Base-by-base conservation (phyloP, 345 rosid genomes). In the Draba incana region DNA sequence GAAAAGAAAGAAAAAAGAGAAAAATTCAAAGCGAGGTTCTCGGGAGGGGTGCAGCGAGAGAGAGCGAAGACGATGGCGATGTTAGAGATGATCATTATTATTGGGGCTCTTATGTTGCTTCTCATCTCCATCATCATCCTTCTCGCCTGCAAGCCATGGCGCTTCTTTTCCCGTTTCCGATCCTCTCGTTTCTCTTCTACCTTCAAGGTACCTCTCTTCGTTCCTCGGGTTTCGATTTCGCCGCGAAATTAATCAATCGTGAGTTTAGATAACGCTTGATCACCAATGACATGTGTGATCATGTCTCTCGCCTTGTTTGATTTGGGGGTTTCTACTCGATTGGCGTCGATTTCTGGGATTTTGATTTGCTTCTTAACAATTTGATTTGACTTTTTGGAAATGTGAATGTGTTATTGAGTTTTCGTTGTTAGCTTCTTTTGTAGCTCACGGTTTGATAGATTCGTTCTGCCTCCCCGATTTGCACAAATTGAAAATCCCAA, bases 81-180 rank as follows among this genome's bases (percentile, higher is more conserved):
- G 84, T 75, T 81, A 75, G 75, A 64, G 73, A 77, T 38, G 71
- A 77, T 75, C 84, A 76, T 78, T 79, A 72, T 75, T 66, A 74
- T 49, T 72, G 52, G 62, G 47, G 77, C 81, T 62, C 80, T 92
- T 70, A 78, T 89, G 91, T 69, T 91, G 77, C 74, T 90, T 47
- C 58, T 91, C 75, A 69, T 90, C 82, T 38, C 86, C 80, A 33
- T 94, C 79, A 52, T 86, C 81, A 31, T 89, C 84, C 66, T 91
- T 72, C 28, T 86, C 70, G 90, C 84, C 83, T 91, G 90, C 76
- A 84, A 83, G 66, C 99, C 97, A 75, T 94, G 99, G 97, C 99
- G 96, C 16, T 84, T 69, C 80, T 64, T 86, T 72, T 78, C 79
- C 52, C 82, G 74, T 69, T 83, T 41, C 74, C 84, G 76, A 52